Percentiles rank a stretch among this genome's conserved stretches.
Evolutionary conservation across 2,329 filamentous ascomycete species (phyloP).

Genomic region (Trichoderma simmonsii): DNA sequence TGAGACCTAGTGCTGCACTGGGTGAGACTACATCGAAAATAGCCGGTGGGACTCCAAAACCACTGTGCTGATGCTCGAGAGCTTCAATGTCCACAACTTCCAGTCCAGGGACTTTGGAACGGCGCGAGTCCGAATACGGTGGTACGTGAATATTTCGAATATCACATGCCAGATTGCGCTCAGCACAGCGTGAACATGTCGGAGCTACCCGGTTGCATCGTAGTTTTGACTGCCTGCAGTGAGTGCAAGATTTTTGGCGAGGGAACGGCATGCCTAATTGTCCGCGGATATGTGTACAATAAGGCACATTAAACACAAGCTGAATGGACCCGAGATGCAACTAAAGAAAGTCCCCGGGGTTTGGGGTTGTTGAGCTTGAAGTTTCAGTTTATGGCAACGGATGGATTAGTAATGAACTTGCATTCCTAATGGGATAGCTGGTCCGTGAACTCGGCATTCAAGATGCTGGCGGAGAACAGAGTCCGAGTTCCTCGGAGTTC

Average conservation of each 20-base stretch:
- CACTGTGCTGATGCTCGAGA: background rate
- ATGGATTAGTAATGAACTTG: background rate
- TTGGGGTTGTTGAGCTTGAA: background rate
- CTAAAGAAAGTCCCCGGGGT: background rate
- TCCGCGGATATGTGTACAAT: background rate
- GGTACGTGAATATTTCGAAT: background rate
- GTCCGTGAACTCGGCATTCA: background rate
- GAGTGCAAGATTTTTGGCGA: conserved; percentile 11
- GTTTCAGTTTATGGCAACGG: background rate
- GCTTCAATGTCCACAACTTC: background rate
- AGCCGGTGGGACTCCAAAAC: background rate
- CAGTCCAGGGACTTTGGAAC: background rate
- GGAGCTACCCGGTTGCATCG: background rate
- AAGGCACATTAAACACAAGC: background rate
- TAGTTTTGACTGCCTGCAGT: background rate
- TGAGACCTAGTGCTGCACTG: background rate
- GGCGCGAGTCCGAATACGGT: background rate
- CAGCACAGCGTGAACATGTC: conserved; percentile 1
- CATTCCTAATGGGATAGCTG: background rate
- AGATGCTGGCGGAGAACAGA: background rate
- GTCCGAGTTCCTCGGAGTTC: background rate
- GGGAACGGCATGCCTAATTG: background rate
- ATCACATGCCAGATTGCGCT: conserved; percentile 2
- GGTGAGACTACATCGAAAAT: background rate
- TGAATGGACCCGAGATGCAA: background rate